A percentile compares a stretch with the other conserved stretches of the same genome.
Conservation (phyloP, 1,139 yeast species). For the Lodderomyces jiufengensis region DNA sequence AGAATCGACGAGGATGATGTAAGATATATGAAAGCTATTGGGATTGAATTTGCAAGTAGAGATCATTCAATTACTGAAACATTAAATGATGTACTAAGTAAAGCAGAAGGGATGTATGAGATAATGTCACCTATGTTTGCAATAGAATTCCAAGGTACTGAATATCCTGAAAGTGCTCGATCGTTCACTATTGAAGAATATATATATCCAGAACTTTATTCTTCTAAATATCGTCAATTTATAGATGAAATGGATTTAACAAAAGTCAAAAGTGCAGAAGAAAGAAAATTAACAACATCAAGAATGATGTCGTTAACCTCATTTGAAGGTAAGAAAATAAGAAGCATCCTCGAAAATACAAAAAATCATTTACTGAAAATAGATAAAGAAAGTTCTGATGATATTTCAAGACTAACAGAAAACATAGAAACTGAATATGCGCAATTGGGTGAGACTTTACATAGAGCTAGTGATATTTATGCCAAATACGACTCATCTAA, state of each 20-base stretch:
- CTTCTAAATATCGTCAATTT: constrained; percentile 18
- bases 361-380: constrained; percentile 16
- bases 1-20: constrained; percentile 22
- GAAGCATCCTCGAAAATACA: constrained; percentile 22
- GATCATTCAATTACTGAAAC: constrained; percentile 27
- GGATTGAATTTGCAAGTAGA: constrained; percentile 34
- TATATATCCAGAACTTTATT: constrained; percentile 32
- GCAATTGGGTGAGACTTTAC: constrained; percentile 18
- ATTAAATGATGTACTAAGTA: constrained; percentile 39
- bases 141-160: constrained; percentile 27
- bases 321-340: constrained; percentile 36
- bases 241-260: constrained; percentile 20
- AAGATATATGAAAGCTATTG: constrained; percentile 27
- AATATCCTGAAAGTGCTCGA: constrained; percentile 12
- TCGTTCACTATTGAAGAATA: constrained; percentile 25
- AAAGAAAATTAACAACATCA: constrained; percentile 19
- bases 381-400: constrained; percentile 19
- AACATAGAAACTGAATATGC: constrained; percentile 17
- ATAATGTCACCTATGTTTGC: constrained; percentile 33
- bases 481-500: constrained; percentile 21
- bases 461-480: constrained; percentile 17
- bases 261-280: constrained; percentile 15
- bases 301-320: constrained; percentile 29
- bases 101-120: constrained; percentile 30
- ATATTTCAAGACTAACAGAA: constrained; percentile 21